Evolutionary conservation across 1,284 basidiomycete genomes (phyloP).

Genomic region (Sporisorium exsertum): DNA sequence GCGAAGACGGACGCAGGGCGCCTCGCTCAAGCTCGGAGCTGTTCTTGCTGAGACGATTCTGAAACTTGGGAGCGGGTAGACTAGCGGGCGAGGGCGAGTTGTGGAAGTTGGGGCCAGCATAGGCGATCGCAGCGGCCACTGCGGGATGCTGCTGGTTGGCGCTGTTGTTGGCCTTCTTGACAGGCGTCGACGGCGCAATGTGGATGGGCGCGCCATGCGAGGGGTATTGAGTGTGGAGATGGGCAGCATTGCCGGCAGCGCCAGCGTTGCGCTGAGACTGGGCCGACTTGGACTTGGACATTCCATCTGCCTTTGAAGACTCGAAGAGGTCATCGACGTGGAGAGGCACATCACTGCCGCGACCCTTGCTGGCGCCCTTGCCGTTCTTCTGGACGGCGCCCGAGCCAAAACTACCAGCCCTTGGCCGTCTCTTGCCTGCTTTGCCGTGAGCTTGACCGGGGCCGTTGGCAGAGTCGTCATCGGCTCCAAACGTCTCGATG

Average conservation of each 20-base stretch:
- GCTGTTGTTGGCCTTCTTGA: conserved; percentile 43
- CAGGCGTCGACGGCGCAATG: conserved; percentile 41
- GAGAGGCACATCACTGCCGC: conserved; percentile 36
- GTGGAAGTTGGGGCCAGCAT: conserved; percentile 65
- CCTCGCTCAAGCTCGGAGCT: conserved; percentile 31
- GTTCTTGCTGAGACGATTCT: conserved; percentile 43
- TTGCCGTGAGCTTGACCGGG: conserved; percentile 20
- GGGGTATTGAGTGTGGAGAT: conserved; percentile 27
- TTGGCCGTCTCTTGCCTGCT: conserved; percentile 29
- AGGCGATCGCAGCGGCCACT: conserved; percentile 49
- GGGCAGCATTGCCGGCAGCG: conserved; percentile 4
- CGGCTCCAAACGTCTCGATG: conserved; percentile 55
- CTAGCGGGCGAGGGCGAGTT: conserved; percentile 64
- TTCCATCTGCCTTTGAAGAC: conserved; percentile 20
- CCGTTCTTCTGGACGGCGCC: conserved; percentile 25
- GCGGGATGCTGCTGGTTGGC: conserved; percentile 40
- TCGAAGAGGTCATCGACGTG: conserved; percentile 55
- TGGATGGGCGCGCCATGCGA: conserved; percentile 43
- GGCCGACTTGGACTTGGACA: conserved; percentile 31
- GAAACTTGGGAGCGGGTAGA: conserved; percentile 61
- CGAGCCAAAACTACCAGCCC: conserved; percentile 49
- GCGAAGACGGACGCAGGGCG: conserved; percentile 29
- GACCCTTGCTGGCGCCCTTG: conserved; percentile 26
- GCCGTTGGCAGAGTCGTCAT: conserved; percentile 11
- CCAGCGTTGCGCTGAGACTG: conserved; percentile 27